Base-by-base conservation (phyloP, 176 grass and related monocot species). In the Juncus inflexus region DNA sequence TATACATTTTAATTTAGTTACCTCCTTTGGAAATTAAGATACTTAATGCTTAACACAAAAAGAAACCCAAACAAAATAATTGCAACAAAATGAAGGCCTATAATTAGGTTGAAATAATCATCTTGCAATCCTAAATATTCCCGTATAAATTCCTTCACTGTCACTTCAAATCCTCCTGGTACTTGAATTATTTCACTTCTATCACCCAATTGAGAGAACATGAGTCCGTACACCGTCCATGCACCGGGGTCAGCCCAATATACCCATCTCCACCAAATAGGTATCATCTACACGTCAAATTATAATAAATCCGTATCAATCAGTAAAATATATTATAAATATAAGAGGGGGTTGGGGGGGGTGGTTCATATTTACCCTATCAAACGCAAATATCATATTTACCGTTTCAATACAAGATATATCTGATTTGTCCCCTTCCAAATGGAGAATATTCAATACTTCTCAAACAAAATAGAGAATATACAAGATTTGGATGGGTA, bases 191-290 rank as follows among this genome's bases (percentile, higher is more conserved):
- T 3, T 39, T 81, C 66, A 40, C 4, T 61, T 62, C 42, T 51
- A 55, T 86, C 78, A 12, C 78, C 78, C 56, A 86, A 59, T 53
- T 81, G 72, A 12, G 78, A 77, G 61, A 74, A 67, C 63, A 86
- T 77, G 13, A 86, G 59, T 40, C 78, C 83, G 28, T 86, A 86
- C 3, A 86, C 42, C 35, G 74, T 81, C 78, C 67, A 65, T 61
- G 82, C 70, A 37, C 42, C 82, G 37, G 83, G 83, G 68, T 86
- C 41, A 15, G 61, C 78, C 83, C 83, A 86, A 52, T 81, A 86
- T 40, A 81, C 52, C 83, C 83, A 86, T 61, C 83, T 74, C 83
- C 78, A 81, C 83, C 83, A 86, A 42, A 53, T 35, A 4, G 83
- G 83, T 51, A 85, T 84, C 75, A 75, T 64, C 81, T 84, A 65